phyloP scores from a whole-genome alignment of 1,284 basidiomycete species.

The Trichosporon sp. region DNA sequence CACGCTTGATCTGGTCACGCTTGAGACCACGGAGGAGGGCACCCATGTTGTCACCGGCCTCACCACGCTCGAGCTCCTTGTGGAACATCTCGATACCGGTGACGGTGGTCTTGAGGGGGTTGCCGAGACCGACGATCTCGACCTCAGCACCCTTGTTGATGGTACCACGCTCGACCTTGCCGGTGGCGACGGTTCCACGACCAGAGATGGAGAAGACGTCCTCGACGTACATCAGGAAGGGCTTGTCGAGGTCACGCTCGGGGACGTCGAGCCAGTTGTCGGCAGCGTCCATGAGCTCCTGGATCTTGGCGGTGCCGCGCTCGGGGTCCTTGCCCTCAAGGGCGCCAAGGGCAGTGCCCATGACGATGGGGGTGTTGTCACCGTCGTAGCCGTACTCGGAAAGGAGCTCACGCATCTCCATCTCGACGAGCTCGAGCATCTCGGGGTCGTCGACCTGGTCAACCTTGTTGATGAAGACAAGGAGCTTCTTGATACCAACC shows the following conservation, averaged over 20 bases:
- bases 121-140: constrained; percentile 88
- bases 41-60: constrained; percentile 99
- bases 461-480: constrained; percentile 98
- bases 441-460: constrained; percentile 95
- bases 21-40: constrained; percentile 95
- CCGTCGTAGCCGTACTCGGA: constrained; percentile 92
- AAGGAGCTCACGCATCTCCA: constrained; percentile 99
- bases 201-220: constrained; percentile 98
- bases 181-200: constrained; percentile 96
- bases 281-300: constrained; percentile 82
- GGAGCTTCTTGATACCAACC: constrained; percentile 96
- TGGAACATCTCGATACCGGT: constrained; percentile 99
- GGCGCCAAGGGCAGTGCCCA: constrained; percentile 94
- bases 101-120: constrained; percentile 84
- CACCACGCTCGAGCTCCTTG: constrained; percentile 97
- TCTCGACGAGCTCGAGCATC: constrained; percentile 99
- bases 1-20: constrained; percentile 92
- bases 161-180: constrained; percentile 93
- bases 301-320: constrained; percentile 79
- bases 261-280: constrained; percentile 96
- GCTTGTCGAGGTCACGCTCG: constrained; percentile 94
- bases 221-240: constrained; percentile 96
- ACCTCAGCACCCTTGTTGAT: constrained; percentile 92
- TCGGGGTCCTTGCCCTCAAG: constrained; percentile 80
- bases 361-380: constrained; percentile 93